Evolutionary conservation across 202 grass and related monocot species (phyloP).

Genomic region (Schoenoplectus triqueter): DNA sequence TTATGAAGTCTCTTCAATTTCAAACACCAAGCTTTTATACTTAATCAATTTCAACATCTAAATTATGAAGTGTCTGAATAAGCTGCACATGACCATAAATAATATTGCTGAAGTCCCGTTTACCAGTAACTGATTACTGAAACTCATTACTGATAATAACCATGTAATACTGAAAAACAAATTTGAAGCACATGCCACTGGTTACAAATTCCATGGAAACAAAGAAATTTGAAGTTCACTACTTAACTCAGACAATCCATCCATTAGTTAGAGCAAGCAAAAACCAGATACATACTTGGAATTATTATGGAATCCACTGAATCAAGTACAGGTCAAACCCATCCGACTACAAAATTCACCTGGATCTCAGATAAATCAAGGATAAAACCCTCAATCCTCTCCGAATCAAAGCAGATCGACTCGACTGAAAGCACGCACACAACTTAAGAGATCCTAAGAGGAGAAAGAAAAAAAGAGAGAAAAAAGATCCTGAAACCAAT

Average conservation of each 20-base stretch:
- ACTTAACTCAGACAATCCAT: not conserved
- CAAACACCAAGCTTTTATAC: not conserved
- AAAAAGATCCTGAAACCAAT: slow-evolving; percentile 19
- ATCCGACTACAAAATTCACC: slow-evolving; percentile 10
- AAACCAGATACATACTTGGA: not conserved
- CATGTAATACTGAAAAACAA: not conserved
- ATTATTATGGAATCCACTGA: slow-evolving; percentile 3
- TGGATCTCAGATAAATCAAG: slow-evolving; percentile 1
- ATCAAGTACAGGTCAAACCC: not conserved
- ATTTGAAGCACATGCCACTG: not conserved
- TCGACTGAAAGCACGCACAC: not conserved
- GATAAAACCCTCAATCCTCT: slow-evolving; percentile 8
- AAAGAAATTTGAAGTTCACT: not conserved
- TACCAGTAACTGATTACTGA: not conserved
- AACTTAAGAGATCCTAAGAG: not conserved
- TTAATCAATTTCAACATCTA: not conserved
- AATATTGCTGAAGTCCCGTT: not conserved
- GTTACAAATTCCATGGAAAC: not conserved
- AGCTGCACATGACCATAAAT: not conserved
- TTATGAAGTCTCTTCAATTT: too few species aligned
- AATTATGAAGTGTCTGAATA: not conserved
- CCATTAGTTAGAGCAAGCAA: not conserved
- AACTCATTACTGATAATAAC: not conserved
- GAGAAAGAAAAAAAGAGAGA: slow-evolving; percentile 18
- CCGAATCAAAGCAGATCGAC: not conserved